phyloP scores from a whole-genome alignment of 805 yeast genomes.

The Yamadazyma kitorensis region DNA sequence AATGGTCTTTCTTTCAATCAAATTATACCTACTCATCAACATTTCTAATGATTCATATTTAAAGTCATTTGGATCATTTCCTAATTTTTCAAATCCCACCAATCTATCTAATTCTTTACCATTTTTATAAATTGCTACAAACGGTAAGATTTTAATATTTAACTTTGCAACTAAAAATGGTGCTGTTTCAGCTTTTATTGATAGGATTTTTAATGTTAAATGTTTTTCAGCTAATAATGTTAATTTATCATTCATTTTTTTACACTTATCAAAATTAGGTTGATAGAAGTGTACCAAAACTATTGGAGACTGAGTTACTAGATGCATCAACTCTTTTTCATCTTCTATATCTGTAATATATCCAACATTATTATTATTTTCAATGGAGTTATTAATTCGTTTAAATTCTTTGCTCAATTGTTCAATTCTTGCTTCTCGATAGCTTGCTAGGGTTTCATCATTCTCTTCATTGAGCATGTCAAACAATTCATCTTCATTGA shows the following conservation, averaged over 20 bases:
- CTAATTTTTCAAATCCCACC: constrained; percentile 67
- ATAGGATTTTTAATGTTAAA: constrained; percentile 49
- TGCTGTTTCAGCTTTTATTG: constrained; percentile 59
- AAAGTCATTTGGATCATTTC: constrained; percentile 46
- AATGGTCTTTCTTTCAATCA: constrained; percentile 18
- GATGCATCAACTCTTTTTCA: constrained; percentile 58
- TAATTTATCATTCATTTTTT: constrained; percentile 49
- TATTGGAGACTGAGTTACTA: constrained; percentile 40
- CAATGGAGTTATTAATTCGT: constrained; percentile 23
- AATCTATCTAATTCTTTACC: constrained; percentile 60
- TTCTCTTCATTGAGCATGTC: constrained; percentile 53
- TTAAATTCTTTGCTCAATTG: constrained; percentile 49
- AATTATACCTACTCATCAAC: constrained; percentile 14
- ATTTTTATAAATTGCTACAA: constrained; percentile 55
- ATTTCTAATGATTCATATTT: constrained; percentile 48
- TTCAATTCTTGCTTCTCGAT: constrained; percentile 63
- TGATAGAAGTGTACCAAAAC: constrained; percentile 65
- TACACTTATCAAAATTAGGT: constrained; percentile 59
- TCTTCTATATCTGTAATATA: constrained; percentile 36
- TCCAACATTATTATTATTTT: constrained; percentile 29
- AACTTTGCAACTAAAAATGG: constrained; percentile 71
- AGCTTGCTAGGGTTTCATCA: constrained; percentile 42
- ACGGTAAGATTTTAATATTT: constrained; percentile 66
- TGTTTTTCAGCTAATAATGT: constrained; percentile 54
- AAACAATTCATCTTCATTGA: constrained; percentile 41